A percentile compares a stretch with the other conserved stretches of the same genome.
phyloP scores from a whole-genome alignment of 1,139 yeast genomes.

The Blastobotrys serpentis region DNA sequence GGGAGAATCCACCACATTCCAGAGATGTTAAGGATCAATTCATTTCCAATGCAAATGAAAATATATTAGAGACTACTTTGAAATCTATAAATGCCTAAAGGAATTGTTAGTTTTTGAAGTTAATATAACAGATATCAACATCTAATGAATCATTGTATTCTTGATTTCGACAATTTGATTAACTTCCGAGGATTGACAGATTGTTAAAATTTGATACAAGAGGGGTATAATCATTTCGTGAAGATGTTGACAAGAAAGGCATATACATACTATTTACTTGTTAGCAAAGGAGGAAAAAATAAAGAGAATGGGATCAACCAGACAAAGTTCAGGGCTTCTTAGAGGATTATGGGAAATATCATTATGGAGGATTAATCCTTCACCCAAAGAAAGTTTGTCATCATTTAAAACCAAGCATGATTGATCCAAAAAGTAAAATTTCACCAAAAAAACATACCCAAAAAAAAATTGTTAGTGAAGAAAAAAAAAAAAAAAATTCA shows the following conservation, averaged over 20 bases:
- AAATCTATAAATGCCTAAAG: not conserved
- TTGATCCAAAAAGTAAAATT: too few species aligned
- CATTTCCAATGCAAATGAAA: too few species aligned
- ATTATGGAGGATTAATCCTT: conserved; percentile 20
- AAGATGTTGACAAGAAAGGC: not conserved
- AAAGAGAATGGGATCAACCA: not conserved
- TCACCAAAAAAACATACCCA: not conserved
- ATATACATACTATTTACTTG: conserved; percentile 11
- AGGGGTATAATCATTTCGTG: conserved; percentile 29
- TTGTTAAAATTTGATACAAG: conserved; percentile 20
- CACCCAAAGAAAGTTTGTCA: conserved; percentile 23
- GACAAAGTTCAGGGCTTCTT: conserved; percentile 33
- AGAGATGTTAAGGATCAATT: too few species aligned
- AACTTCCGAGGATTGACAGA: conserved; percentile 39
- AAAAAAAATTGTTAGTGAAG: not conserved
- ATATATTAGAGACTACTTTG: not conserved
- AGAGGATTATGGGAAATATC: conserved; percentile 30
- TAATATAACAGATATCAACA: not conserved
- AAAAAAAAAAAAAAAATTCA: not conserved
- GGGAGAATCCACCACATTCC: too few species aligned
- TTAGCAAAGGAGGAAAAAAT: conserved; percentile 4
- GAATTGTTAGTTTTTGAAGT: not conserved
- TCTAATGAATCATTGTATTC: conserved; percentile 3
- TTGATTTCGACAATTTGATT: conserved; percentile 5
- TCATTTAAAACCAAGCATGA: too few species aligned